A percentile compares a stretch with the other conserved stretches of the same genome.
These are phyloP conservation scores for Nakataea oryzae DNA, from an alignment of 2,329 filamentous ascomycete species.

Conservation along the genomic window DNA sequence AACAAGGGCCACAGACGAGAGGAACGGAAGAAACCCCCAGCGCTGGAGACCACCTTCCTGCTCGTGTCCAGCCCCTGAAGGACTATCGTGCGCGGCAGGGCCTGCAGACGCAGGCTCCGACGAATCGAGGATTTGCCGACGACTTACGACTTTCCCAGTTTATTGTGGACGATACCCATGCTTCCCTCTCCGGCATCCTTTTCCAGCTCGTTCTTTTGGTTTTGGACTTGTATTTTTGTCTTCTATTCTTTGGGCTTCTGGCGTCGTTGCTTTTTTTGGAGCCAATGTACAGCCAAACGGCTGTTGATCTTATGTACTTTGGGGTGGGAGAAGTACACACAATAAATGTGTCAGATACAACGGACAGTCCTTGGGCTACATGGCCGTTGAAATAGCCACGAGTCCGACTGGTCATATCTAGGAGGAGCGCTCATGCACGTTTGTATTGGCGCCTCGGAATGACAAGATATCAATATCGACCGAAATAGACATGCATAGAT, in stretches of 20 bases:
- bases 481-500: no score
- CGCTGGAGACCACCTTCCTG: no score
- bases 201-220: neutral
- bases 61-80: neutral
- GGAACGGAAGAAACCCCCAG: neutral
- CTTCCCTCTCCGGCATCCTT: neutral
- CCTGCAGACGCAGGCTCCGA: no score
- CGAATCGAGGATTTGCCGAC: neutral
- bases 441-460: no score
- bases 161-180: neutral
- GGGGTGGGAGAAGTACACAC: no score
- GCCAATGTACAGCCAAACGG: neutral
- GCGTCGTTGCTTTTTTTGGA: neutral
- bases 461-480: no score
- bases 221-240: neutral
- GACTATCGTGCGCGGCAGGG: neutral
- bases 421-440: no score
- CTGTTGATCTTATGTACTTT: neutral
- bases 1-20: neutral
- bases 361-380: no score
- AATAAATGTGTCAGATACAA: no score
- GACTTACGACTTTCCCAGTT: neutral
- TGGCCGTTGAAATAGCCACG: no score
- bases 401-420: no score
- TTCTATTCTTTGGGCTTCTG: no score